Evolutionary conservation across 1,284 basidiomycete species (phyloP).

Genomic region (Malassezia globosa): DNA sequence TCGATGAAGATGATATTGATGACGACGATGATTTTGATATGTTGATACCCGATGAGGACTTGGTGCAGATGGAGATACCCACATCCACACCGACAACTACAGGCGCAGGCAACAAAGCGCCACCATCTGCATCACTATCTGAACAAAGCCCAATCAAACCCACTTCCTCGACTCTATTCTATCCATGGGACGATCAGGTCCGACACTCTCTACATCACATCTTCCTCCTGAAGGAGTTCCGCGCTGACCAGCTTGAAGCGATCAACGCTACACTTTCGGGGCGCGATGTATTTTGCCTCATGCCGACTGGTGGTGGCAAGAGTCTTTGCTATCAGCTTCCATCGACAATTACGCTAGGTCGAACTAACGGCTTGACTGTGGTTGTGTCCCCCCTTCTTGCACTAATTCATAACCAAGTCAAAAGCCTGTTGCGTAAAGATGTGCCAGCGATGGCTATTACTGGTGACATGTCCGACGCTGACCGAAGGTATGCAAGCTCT

Average conservation of each 20-base stretch:
- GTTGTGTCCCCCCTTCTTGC: constrained; percentile 82
- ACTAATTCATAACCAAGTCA: constrained; percentile 81
- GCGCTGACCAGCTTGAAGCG: constrained; percentile 74
- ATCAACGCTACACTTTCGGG: constrained; percentile 70
- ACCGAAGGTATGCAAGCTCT: constrained; percentile 48
- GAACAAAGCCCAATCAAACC: not conserved
- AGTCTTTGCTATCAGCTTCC: constrained; percentile 59
- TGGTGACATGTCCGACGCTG: constrained; percentile 53
- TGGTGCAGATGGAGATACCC: not conserved
- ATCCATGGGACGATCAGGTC: constrained; percentile 55
- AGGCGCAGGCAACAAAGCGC: too few species aligned
- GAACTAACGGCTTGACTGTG: constrained; percentile 68
- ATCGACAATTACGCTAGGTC: constrained; percentile 64
- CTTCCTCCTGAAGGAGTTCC: constrained; percentile 64
- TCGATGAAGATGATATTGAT: too few species aligned
- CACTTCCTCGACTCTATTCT: not conserved
- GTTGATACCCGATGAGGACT: constrained; percentile 2
- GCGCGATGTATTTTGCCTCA: constrained; percentile 80
- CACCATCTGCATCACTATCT: too few species aligned
- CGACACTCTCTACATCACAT: constrained; percentile 55
- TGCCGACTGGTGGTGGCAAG: constrained; percentile 96
- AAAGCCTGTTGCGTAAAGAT: constrained; percentile 57
- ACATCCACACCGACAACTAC: too few species aligned
- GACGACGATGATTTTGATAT: constrained; percentile 1
- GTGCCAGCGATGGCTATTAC: constrained; percentile 66